phyloP scores from a whole-genome alignment of 306 rosid species.

The Cercis canadensis region DNA sequence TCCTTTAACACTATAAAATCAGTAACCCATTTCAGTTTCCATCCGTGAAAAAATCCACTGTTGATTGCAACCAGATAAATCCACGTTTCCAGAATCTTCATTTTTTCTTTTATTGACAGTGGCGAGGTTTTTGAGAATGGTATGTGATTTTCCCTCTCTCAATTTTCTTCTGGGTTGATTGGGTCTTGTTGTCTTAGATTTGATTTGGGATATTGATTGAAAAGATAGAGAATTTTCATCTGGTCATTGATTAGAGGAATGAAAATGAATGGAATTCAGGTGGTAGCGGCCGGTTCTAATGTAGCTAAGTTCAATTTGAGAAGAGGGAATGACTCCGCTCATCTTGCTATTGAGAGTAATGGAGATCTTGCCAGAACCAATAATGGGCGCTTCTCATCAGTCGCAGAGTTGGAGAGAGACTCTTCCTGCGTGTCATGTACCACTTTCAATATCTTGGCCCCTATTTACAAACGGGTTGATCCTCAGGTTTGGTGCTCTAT shows the following conservation, averaged over 20 bases:
- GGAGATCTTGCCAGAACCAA: conserved; percentile 49
- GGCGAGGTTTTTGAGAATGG: conserved; percentile 61
- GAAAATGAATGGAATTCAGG: conserved; percentile 50
- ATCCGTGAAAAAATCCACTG: not conserved
- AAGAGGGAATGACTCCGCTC: conserved; percentile 46
- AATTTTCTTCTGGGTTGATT: not conserved
- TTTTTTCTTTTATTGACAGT: conserved; percentile 13
- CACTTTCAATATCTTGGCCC: conserved; percentile 87
- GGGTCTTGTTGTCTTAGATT: not conserved
- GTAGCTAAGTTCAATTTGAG: conserved; percentile 48
- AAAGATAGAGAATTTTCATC: conserved; percentile 1
- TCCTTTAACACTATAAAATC: not conserved
- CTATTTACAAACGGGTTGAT: conserved; percentile 86
- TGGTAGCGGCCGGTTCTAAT: conserved; percentile 49
- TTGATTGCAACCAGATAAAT: not conserved
- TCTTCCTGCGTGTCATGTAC: conserved; percentile 67
- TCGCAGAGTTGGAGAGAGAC: conserved; percentile 45
- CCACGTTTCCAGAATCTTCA: conserved; percentile 6
- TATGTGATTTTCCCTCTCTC: conserved; percentile 13
- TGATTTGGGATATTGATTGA: not conserved
- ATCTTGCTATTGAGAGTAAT: conserved; percentile 27
- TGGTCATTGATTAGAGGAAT: conserved; percentile 11
- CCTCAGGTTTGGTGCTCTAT: conserved; percentile 59
- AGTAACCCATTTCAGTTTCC: conserved; percentile 24
- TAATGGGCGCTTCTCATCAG: conserved; percentile 42